Percentiles rank a stretch among this genome's conserved stretches.
Evolutionary conservation across 2,329 filamentous ascomycete species (phyloP).

Genomic region (Eurotiales sp.): DNA sequence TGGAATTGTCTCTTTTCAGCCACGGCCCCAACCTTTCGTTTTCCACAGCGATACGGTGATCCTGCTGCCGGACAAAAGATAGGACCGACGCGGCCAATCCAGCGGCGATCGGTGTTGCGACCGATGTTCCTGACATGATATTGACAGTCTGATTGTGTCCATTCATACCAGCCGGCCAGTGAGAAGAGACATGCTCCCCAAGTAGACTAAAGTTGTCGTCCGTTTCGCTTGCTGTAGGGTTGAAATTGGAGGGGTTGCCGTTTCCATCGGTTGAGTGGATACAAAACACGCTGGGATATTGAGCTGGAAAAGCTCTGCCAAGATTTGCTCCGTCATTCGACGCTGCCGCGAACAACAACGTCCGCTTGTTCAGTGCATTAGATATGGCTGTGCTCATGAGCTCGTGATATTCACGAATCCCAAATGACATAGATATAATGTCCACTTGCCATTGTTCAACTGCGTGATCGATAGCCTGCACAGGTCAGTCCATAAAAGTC

Average conservation of each 20-base stretch:
- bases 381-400: slow-evolving; percentile 12
- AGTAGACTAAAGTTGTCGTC: neutral
- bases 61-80: neutral
- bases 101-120: neutral
- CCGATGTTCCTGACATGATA: neutral
- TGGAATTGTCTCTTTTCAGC: neutral
- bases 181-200: neutral
- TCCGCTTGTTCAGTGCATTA: neutral
- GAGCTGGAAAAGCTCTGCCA: neutral
- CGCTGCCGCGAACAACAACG: slow-evolving; percentile 17
- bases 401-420: slow-evolving; percentile 13
- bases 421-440: slow-evolving; percentile 28
- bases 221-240: neutral
- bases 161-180: neutral
- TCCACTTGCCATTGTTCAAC: slow-evolving; percentile 19
- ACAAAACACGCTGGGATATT: neutral
- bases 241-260: neutral
- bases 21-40: neutral
- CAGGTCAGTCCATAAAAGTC: slow-evolving; percentile 1
- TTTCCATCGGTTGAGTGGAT: neutral
- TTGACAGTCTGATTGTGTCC: neutral
- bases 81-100: neutral
- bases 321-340: slow-evolving; percentile 10
- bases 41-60: neutral
- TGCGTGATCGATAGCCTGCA: slow-evolving; percentile 22